These are phyloP conservation scores for Fusarium palustre DNA, from an alignment of 2,329 filamentous ascomycete species.

Conservation along the genomic window DNA sequence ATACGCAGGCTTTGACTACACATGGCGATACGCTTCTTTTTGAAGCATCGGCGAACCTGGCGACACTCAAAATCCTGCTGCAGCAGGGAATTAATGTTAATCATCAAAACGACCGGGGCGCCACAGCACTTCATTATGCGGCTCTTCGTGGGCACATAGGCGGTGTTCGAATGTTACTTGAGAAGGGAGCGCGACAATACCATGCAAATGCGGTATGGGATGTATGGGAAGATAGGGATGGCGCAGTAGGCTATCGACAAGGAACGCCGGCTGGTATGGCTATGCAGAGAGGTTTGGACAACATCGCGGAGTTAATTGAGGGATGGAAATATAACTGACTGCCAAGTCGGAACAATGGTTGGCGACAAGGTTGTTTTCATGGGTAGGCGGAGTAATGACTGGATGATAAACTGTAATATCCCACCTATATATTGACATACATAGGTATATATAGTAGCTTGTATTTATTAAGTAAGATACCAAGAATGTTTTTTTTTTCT, in stretches of 20 bases:
- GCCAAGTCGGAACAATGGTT: slow-evolving; percentile 21
- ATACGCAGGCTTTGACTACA: slow-evolving; percentile 43
- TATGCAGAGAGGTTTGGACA: slow-evolving; percentile 44
- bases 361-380: slow-evolving; percentile 12
- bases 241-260: slow-evolving; percentile 42
- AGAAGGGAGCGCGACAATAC: slow-evolving; percentile 45
- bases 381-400: slow-evolving; percentile 1
- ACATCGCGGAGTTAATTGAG: slow-evolving; percentile 47
- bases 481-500: slow-evolving; percentile 37
- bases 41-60: slow-evolving; percentile 43
- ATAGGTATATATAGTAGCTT: too few species aligned
- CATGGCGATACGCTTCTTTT: slow-evolving; percentile 46
- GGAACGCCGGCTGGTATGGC: slow-evolving; percentile 47
- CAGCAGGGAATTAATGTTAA: slow-evolving; percentile 46
- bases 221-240: slow-evolving; percentile 46
- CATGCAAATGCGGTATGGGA: slow-evolving; percentile 48
- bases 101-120: slow-evolving; percentile 45
- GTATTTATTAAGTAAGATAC: slow-evolving; percentile 36
- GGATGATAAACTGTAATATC: slow-evolving; percentile 24
- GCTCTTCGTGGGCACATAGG: slow-evolving; percentile 44
- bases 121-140: slow-evolving; percentile 47
- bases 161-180: slow-evolving; percentile 40
- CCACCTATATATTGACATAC: slow-evolving; percentile 4
- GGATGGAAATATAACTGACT: slow-evolving; percentile 45
- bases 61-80: slow-evolving; percentile 45